Conservation (phyloP, 2,329 filamentous ascomycete genomes). For the Neofusicoccum cordaticola region DNA sequence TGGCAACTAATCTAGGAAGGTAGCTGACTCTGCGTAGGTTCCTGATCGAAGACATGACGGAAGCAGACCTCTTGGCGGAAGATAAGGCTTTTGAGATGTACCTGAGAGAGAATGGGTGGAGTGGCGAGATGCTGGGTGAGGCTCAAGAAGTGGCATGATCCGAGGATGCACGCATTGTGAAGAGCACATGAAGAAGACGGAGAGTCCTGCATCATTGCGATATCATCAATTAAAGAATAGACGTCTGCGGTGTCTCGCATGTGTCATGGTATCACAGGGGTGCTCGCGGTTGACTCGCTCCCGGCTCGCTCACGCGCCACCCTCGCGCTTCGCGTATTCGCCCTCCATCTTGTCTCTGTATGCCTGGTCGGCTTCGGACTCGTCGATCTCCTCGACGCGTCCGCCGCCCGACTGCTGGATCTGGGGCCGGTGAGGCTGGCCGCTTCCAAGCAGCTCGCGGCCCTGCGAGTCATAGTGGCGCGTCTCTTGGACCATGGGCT, state of each 20-base stretch:
- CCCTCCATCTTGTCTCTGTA: neutral
- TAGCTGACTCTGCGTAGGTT: neutral
- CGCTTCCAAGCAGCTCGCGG: constrained; percentile 24
- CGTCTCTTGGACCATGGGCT: constrained; percentile 27
- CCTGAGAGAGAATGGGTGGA: neutral
- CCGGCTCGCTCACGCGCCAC: constrained; percentile 25
- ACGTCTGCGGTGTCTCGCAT: neutral
- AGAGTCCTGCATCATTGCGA: neutral
- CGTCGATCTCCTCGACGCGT: constrained; percentile 8
- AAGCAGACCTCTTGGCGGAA: neutral
- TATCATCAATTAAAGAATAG: neutral
- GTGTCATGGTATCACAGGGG: neutral
- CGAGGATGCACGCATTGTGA: neutral
- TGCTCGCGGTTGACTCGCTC: neutral
- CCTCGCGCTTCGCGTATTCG: constrained; percentile 33
- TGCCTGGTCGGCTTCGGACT: neutral
- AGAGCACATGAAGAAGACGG: neutral
- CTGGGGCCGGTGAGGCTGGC: neutral
- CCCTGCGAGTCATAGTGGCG: constrained; percentile 30
- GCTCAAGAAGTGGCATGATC: neutral
- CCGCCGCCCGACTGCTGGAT: neutral
- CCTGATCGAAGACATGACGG: constrained; percentile 7
- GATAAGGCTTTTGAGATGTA: constrained; percentile 3
- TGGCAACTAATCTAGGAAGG: neutral
- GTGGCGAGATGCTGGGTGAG: neutral